Percentiles rank a stretch among this genome's conserved stretches.
Conservation (phyloP, 306 rosid genomes). For the Vicia sativa region DNA sequence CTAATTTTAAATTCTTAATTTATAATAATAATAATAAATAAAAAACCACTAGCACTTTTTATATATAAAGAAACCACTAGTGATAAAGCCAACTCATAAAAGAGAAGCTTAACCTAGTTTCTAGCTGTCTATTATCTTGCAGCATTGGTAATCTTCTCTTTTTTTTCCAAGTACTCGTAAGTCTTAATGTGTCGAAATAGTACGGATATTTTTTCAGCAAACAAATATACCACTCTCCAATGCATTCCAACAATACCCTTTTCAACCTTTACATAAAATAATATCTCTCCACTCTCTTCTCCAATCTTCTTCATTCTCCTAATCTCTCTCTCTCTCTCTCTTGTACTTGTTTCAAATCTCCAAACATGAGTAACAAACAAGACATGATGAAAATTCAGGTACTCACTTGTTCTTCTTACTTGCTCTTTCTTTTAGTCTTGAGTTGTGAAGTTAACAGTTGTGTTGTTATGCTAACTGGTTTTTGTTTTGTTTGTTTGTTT, state of each 20-base stretch:
- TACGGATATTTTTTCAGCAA: slow-evolving; percentile 47
- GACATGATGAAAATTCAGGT: slow-evolving; percentile 83
- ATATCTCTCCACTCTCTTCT: slow-evolving; percentile 15
- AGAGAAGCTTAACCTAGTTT: slow-evolving; percentile 22
- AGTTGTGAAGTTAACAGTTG: neutral
- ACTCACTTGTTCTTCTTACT: slow-evolving; percentile 27
- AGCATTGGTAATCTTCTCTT: slow-evolving; percentile 28
- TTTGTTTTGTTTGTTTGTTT: slow-evolving; percentile 3
- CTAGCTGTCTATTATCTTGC: slow-evolving; percentile 46
- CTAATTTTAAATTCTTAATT: neutral
- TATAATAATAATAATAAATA: neutral
- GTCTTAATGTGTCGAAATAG: slow-evolving; percentile 25
- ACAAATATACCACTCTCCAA: slow-evolving; percentile 43
- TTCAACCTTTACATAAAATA: slow-evolving; percentile 34
- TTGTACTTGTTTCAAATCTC: slow-evolving; percentile 11
- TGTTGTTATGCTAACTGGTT: slow-evolving; percentile 25
- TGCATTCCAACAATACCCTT: slow-evolving; percentile 50
- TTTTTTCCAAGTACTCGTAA: slow-evolving; percentile 25
- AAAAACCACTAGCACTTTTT: neutral
- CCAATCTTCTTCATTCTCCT: slow-evolving; percentile 15
- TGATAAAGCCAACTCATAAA: slow-evolving; percentile 40
- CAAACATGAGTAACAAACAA: slow-evolving; percentile 70
- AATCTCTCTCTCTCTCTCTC: slow-evolving; percentile 8
- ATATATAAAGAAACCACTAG: slow-evolving; percentile 31
- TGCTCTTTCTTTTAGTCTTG: slow-evolving; percentile 1